Conservation (phyloP, 2,329 filamentous ascomycete species). For the Alternaria postmessia region DNA sequence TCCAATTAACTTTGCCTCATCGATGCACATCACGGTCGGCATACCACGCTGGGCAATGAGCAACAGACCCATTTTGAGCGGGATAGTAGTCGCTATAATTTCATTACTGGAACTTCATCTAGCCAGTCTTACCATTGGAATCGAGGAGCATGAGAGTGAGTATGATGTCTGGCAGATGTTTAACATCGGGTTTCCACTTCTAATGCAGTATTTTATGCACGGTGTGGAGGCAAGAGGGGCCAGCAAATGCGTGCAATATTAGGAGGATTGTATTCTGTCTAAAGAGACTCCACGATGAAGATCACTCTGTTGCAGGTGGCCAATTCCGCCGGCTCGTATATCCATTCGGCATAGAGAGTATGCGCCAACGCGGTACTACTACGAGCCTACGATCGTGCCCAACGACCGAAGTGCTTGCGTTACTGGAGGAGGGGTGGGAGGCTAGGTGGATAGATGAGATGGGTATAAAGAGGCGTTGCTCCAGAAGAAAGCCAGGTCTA, state of each 20-base stretch:
- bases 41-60: conserved; percentile 7
- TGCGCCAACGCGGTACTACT: neutral
- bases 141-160: conserved; percentile 4
- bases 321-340: neutral
- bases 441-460: neutral
- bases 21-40: conserved; percentile 8
- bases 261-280: conserved; percentile 1
- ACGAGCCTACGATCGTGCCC: neutral
- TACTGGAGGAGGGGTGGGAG: neutral
- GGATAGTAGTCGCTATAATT: neutral
- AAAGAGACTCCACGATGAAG: conserved; percentile 5
- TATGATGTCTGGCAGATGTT: neutral
- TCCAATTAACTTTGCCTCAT: neutral
- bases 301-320: neutral
- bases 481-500: neutral
- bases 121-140: conserved; percentile 4
- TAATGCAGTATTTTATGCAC: neutral
- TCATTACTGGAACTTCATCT: conserved; percentile 7
- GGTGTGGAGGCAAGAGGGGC: neutral
- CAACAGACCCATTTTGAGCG: neutral
- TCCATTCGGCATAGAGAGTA: neutral
- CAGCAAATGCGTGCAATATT: neutral
- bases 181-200: neutral
- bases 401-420: neutral
- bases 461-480: neutral